Percentiles rank a stretch among this genome's conserved stretches.
Conservation (phyloP, 768 basidiomycete species). For the Pleurotus eryngii region DNA sequence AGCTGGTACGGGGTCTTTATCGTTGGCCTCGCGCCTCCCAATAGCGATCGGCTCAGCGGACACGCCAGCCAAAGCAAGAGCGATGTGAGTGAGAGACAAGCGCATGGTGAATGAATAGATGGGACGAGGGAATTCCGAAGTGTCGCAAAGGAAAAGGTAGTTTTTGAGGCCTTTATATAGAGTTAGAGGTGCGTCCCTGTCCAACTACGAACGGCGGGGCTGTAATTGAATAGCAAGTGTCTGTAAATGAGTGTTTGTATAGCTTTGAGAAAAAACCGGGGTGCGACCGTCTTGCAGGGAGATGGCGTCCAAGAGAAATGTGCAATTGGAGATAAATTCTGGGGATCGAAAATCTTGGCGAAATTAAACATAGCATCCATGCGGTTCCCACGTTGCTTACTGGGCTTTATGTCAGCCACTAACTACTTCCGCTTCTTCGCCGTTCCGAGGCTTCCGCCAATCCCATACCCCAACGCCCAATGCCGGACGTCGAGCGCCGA, state of each 20-base stretch:
- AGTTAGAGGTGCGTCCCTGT: neutral
- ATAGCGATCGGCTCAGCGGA: slow-evolving; percentile 3
- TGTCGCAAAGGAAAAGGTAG: neutral
- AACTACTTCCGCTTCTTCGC: neutral
- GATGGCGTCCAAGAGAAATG: neutral
- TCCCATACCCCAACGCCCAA: neutral
- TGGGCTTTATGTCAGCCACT: neutral
- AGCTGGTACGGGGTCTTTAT: neutral
- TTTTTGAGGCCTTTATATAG: slow-evolving; percentile 2
- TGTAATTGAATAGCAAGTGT: neutral
- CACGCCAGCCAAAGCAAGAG: neutral
- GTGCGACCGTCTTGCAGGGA: neutral
- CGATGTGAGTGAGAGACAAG: neutral
- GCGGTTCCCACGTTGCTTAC: slow-evolving; percentile 4
- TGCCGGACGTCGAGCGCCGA: neutral
- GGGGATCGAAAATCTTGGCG: neutral
- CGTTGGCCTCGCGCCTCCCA: neutral
- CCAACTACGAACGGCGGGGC: slow-evolving; percentile 4
- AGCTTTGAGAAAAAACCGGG: neutral
- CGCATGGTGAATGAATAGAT: neutral
- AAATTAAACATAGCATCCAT: slow-evolving; percentile 3
- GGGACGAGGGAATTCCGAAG: neutral
- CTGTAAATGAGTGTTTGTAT: neutral
- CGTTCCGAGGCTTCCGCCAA: slow-evolving; percentile 3
- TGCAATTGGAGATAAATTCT: slow-evolving; percentile 7